Evolutionary conservation across 2,329 filamentous ascomycete species (phyloP), one percentile per base, ranked within the genome.

Genomic region (Parafenestella ontariensis): DNA sequence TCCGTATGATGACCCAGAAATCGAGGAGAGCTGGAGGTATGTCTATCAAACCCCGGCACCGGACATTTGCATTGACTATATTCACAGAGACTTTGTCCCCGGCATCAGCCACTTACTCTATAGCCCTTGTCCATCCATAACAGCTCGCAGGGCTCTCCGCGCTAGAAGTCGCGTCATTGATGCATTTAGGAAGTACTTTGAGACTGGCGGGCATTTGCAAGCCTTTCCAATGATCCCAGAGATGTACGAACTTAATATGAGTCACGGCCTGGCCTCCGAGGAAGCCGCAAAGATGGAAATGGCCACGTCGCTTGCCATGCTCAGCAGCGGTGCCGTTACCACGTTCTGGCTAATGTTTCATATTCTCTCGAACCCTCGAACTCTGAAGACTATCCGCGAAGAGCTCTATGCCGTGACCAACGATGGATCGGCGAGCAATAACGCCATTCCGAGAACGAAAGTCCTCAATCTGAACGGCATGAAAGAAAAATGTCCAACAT

Each of bases 261-360:
- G 66, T 17, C 62, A 74, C 46, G 70, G 72, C 0, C 60, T 81
- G 3, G 50, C 68, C 2, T 37, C 73, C 0, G 56, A 59, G 20
- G 78, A 81, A 54, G 75, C 76, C 3, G 78, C 77, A 6, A 70
- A 75, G 33, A 75, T 76, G 50, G 78, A 81, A 54, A 73, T 78
- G 43, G 79, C 75, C 10, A 71, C 73, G 2, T 72, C 72, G 1
- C 70, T 80, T 44, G 79, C 74, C 0, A 61, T 79, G 26, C 62
- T 81, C 1, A 72, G 73, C 17, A 82, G 79, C 46, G 79, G 76
- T 1, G 66, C 69, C 0, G 75, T 77, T 0, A 63, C 77, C 0
- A 52, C 71, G 0, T 80, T 81, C 58, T 81, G 79, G 79, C 66
- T 75, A 9, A 49, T 79, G 1, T 73, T 75, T 21, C 65, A 77